phyloP scores from a whole-genome alignment of 1,284 basidiomycete genomes.

The Wolfiporia cocos region DNA sequence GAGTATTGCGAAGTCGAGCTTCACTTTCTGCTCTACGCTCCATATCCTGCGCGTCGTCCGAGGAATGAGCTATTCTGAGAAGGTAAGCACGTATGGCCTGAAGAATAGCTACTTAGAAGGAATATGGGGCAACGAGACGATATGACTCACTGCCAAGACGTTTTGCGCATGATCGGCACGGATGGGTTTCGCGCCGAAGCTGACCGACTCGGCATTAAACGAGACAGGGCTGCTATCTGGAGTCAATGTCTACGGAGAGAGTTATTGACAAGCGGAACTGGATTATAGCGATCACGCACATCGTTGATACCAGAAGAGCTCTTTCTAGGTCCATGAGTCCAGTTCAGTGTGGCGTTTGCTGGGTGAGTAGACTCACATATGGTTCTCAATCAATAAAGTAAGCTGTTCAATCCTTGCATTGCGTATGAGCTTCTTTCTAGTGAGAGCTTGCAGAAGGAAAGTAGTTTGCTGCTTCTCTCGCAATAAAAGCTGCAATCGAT shows the following conservation, averaged over 20 bases:
- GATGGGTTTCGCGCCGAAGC: neutral
- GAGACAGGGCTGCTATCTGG: neutral
- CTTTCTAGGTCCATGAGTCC: neutral
- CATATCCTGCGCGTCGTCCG: too few species aligned
- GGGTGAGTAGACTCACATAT: neutral
- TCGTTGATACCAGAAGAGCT: neutral
- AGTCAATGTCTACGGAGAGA: neutral
- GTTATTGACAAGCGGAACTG: neutral
- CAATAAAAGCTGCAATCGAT: neutral
- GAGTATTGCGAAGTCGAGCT: slow-evolving; percentile 6
- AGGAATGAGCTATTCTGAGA: too few species aligned
- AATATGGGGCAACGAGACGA: too few species aligned
- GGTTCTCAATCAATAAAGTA: neutral
- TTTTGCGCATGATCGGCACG: neutral
- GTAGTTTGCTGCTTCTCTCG: neutral
- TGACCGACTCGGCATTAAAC: neutral
- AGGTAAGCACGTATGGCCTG: too few species aligned
- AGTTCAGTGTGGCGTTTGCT: neutral
- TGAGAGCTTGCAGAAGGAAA: neutral
- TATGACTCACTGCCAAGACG: neutral
- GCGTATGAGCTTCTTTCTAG: neutral
- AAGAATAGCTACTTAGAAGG: too few species aligned
- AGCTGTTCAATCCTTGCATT: neutral
- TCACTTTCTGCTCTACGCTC: slow-evolving; percentile 2
- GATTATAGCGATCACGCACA: neutral